These are phyloP conservation scores for Fraxinus angustifolia DNA, from an alignment of 305 asterid species.

Conservation along the genomic window DNA sequence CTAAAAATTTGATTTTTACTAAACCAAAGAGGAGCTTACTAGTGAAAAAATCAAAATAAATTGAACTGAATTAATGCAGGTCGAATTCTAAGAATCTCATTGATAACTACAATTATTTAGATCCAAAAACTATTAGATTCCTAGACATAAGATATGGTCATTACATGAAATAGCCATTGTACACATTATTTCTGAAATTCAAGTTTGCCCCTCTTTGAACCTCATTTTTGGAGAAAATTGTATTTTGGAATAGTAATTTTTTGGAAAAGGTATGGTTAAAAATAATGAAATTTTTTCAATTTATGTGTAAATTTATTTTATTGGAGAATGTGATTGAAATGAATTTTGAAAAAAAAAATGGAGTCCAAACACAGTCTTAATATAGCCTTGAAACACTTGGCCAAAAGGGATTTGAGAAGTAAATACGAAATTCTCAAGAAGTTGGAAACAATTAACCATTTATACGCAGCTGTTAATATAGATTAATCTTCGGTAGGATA, in stretches of 20 bases:
- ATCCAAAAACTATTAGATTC: background rate
- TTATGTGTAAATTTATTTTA: no score
- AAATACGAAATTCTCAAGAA: background rate
- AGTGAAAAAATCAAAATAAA: no score
- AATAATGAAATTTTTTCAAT: no score
- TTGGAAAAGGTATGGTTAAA: no score
- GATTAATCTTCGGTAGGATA: background rate
- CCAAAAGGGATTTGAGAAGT: background rate
- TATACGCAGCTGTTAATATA: background rate
- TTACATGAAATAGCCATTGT: background rate
- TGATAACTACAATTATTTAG: background rate
- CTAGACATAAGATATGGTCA: background rate
- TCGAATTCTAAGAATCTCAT: background rate
- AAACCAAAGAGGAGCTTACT: no score
- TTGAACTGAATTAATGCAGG: background rate
- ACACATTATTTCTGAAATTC: background rate
- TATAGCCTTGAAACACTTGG: no score
- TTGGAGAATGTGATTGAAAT: no score
- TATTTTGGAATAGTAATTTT: no score
- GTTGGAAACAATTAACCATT: background rate
- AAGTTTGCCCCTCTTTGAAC: background rate
- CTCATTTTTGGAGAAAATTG: no score
- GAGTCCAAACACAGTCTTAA: no score
- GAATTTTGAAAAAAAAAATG: no score
- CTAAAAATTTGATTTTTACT: no score